Evolutionary conservation across 2,329 filamentous ascomycete genomes (phyloP).

Genomic region (Verticillium klebahnii): DNA sequence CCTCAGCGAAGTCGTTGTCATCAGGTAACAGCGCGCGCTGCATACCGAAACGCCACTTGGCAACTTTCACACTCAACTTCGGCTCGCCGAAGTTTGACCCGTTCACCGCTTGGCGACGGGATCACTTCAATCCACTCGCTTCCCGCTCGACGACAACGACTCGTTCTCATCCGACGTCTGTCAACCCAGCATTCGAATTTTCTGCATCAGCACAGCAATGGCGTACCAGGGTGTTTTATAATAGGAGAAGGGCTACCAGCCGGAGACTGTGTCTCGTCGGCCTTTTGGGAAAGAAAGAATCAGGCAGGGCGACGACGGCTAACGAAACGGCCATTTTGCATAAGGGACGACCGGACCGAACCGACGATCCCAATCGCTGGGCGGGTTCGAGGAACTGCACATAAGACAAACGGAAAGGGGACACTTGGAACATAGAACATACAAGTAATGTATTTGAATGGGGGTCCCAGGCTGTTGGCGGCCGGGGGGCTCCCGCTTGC

Average conservation of each 20-base stretch:
- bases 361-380: slow-evolving; percentile 6
- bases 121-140: background rate
- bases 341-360: slow-evolving; percentile 8
- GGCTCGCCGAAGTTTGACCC: background rate
- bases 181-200: slow-evolving; percentile 4
- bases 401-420: slow-evolving; percentile 7
- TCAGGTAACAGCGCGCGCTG: slow-evolving; percentile 21
- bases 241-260: background rate
- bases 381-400: background rate
- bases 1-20: slow-evolving; percentile 39
- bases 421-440: slow-evolving; percentile 9
- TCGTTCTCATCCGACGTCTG: background rate
- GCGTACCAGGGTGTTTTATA: slow-evolving; percentile 7
- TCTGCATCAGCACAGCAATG: slow-evolving; percentile 16
- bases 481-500: background rate
- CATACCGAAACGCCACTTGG: background rate
- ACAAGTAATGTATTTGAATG: slow-evolving; percentile 11
- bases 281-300: slow-evolving; percentile 8
- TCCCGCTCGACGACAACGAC: background rate
- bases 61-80: background rate
- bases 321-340: slow-evolving; percentile 5
- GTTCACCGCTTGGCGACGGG: background rate
- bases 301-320: slow-evolving; percentile 1
- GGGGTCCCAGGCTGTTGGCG: background rate
- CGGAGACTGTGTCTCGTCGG: slow-evolving; percentile 4